Conservation (phyloP, 2,329 filamentous ascomycete species). For the Hymenoscyphus fraxineus region DNA sequence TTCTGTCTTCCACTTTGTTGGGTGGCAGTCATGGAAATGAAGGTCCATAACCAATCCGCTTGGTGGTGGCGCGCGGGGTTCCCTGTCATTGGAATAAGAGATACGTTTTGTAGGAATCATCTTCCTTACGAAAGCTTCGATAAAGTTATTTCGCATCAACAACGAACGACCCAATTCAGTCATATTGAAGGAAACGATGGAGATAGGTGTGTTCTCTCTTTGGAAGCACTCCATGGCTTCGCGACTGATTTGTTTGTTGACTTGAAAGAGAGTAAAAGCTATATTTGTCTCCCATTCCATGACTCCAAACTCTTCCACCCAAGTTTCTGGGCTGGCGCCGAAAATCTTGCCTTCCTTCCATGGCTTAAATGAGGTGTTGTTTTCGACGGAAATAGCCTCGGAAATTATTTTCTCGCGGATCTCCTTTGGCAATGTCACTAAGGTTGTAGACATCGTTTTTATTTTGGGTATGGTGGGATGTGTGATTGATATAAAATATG, state of each 20-base stretch:
- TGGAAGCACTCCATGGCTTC: neutral
- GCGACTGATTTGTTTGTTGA: neutral
- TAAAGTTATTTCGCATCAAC: neutral
- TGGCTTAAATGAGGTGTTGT: neutral
- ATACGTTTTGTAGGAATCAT: neutral
- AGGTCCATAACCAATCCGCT: neutral
- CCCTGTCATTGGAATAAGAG: neutral
- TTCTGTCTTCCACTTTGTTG: neutral
- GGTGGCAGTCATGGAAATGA: neutral
- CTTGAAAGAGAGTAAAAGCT: neutral
- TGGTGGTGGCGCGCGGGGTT: no score
- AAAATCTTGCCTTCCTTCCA: no score
- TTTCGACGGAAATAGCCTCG: neutral
- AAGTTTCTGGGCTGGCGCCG: no score
- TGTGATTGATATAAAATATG: neutral
- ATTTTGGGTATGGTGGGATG: neutral
- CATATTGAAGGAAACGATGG: neutral
- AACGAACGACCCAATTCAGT: no score
- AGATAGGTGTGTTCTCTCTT: neutral
- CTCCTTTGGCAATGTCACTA: neutral
- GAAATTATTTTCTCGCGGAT: neutral
- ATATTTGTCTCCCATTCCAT: neutral
- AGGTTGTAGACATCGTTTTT: neutral
- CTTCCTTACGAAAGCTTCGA: neutral
- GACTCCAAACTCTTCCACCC: neutral